These are phyloP conservation scores for Neopestalotiopsis sp. DNA, from an alignment of 2,329 filamentous ascomycete genomes.

Conservation along the genomic window DNA sequence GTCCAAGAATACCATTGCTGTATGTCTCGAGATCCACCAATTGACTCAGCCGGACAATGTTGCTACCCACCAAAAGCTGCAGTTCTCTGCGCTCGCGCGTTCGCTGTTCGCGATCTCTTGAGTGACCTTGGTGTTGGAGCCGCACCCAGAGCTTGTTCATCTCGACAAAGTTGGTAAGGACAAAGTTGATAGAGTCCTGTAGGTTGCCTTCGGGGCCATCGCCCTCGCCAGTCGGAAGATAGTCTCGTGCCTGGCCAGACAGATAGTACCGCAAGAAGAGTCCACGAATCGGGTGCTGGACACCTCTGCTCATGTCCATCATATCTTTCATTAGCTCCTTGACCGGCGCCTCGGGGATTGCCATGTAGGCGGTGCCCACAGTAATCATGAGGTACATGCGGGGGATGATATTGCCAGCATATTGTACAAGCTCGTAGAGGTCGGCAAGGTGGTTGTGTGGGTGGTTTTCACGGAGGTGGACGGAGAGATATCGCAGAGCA, in stretches of 20 bases:
- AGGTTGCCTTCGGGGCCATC: constrained; percentile 95
- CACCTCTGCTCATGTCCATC: constrained; percentile 99
- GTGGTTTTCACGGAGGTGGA: constrained; percentile 96
- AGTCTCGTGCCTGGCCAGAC: constrained; percentile 91
- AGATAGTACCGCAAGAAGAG: constrained; percentile 96
- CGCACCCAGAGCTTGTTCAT: constrained; percentile 99
- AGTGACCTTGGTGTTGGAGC: constrained; percentile 96
- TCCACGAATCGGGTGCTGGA: constrained; percentile 95
- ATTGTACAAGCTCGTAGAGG: constrained; percentile 96
- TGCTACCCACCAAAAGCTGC: constrained; percentile 94
- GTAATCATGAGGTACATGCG: constrained; percentile 99
- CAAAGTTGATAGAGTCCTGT: constrained; percentile 97
- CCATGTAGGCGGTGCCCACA: constrained; percentile 98
- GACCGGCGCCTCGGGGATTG: constrained; percentile 95
- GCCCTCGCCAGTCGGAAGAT: constrained; percentile 78
- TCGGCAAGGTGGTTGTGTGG: constrained; percentile 98
- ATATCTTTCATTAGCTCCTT: constrained; percentile 99
- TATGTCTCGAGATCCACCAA: constrained; percentile 94
- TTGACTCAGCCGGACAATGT: constrained; percentile 92
- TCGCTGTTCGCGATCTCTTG: constrained; percentile 88
- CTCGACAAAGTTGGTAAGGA: constrained; percentile 98
- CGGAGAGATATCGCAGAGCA: constrained; percentile 92
- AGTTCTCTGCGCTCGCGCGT: constrained; percentile 95
- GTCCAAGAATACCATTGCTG: constrained; percentile 86
- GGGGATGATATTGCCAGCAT: constrained; percentile 97